Evolutionary conservation across 140 eudicot species (phyloP), one percentile per base, ranked within the genome.

Genomic region (Flaveria floridana): DNA sequence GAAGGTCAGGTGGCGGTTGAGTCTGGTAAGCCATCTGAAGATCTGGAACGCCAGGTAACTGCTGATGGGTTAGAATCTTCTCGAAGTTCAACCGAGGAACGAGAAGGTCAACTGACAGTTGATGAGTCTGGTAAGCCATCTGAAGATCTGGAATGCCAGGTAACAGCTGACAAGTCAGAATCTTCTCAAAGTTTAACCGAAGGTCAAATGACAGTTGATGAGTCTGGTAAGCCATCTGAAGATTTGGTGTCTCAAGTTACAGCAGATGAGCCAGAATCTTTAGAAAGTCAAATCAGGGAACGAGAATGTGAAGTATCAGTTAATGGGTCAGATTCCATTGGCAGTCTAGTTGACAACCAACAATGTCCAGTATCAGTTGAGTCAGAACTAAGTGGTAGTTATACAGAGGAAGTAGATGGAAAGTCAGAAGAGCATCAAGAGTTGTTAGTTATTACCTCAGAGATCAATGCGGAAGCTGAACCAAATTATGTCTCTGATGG

Each of bases 391-490:
- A 75, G 65, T 21, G 61, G 68, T 80, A 52, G 69, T 61, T 65
- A 12, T 69, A 50, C 68, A 0, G 76, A 75, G 72, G 72, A 80
- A 59, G 80, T 74, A 37, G 73, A 80, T 68, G 26, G 52, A 8
- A 53, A 52, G 62, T 63, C 66, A 15, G 80, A 63, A 59, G 80
- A 65, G 74, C 76, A 53, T 34, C 71, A 57, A 20, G 81, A 76
- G 68, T 59, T 56, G n/a, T 67, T 50, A 56, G 16, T 37, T 55
- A 42, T 67, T 51, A 39, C 77, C 39, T 80, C 65, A 42, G 73
- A 77, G 75, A 56, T 76, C 72, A 59, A 76, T 34, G 72, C 61
- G 26, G 78, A 71, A 69, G 75, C 58, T 62, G 80, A 80, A 69
- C 80, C 50, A 75, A 68, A 48, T 59, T 21, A 39, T 70, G 76